Evolutionary conservation across 768 basidiomycete species (phyloP).

Genomic region (Thelephora ganbajun): DNA sequence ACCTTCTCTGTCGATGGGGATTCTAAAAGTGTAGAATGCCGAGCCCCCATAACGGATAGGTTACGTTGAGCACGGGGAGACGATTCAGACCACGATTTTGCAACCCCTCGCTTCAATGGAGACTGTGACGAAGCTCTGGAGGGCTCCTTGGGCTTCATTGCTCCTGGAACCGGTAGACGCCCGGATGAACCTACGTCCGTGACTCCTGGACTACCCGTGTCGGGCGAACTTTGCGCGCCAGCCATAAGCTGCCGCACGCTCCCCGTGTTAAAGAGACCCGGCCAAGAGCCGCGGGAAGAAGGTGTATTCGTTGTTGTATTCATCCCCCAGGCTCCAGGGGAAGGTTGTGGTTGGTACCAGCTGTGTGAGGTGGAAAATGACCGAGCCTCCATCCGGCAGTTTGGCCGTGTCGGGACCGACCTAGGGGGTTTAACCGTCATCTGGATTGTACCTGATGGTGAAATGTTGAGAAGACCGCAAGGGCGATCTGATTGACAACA

Average conservation of each 20-base stretch:
- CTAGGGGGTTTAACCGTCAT: slow-evolving; percentile 8
- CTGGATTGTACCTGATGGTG: too few species aligned
- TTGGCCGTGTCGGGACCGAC: slow-evolving; percentile 10
- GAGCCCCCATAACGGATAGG: too few species aligned
- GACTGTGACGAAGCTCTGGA: slow-evolving; percentile 1
- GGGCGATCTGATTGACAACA: slow-evolving; percentile 4
- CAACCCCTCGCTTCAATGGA: slow-evolving; percentile 16
- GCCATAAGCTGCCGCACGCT: slow-evolving; percentile 56
- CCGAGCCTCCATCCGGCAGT: slow-evolving; percentile 22
- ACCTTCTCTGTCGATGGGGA: neutral
- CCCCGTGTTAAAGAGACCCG: slow-evolving; percentile 57
- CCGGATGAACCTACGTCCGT: slow-evolving; percentile 4
- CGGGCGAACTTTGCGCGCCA: slow-evolving; percentile 16
- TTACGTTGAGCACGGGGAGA: slow-evolving; percentile 6
- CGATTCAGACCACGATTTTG: slow-evolving; percentile 18
- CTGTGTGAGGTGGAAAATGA: slow-evolving; percentile 30
- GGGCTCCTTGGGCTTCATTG: slow-evolving; percentile 14
- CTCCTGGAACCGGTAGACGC: slow-evolving; percentile 3
- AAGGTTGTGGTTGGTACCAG: slow-evolving; percentile 35
- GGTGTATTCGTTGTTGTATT: slow-evolving; percentile 34
- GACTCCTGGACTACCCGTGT: neutral
- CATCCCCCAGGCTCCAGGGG: slow-evolving; percentile 26
- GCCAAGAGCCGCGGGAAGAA: slow-evolving; percentile 70
- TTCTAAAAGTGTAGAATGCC: too few species aligned
- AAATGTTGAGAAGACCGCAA: neutral